phyloP scores from a whole-genome alignment of 345 rosid genomes.

The Microthlaspi erraticum region DNA sequence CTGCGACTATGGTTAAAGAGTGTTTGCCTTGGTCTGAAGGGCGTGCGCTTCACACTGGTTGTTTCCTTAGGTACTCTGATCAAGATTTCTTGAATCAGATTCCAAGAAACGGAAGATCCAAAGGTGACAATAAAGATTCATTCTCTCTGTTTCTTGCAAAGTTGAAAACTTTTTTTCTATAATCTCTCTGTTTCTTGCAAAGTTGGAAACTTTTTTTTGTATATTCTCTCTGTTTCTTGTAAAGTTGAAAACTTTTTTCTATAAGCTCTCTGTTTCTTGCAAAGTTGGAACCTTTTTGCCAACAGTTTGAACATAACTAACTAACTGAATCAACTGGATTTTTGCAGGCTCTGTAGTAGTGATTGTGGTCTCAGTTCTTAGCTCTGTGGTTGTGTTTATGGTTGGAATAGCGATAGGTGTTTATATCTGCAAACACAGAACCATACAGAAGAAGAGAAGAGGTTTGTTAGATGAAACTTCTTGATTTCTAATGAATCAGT shows the following conservation, averaged over 20 bases:
- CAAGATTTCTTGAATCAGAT: slow-evolving; percentile 68
- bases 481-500: neutral
- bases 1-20: slow-evolving; percentile 50
- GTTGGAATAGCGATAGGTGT: slow-evolving; percentile 59
- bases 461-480: slow-evolving; percentile 44
- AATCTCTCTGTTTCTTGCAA: too few species aligned
- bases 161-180: too few species aligned
- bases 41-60: slow-evolving; percentile 81
- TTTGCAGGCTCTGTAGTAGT: slow-evolving; percentile 62
- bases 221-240: too few species aligned
- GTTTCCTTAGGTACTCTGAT: slow-evolving; percentile 88
- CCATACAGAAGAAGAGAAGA: slow-evolving; percentile 71
- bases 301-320: too few species aligned
- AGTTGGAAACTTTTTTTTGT: too few species aligned
- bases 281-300: too few species aligned
- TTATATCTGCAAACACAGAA: slow-evolving; percentile 67
- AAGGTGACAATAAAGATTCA: slow-evolving; percentile 49
- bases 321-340: too few species aligned
- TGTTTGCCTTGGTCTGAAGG: slow-evolving; percentile 95
- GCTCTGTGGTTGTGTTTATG: slow-evolving; percentile 66
- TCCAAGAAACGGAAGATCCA: slow-evolving; percentile 54
- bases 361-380: slow-evolving; percentile 71
- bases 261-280: too few species aligned
- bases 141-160: too few species aligned
- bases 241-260: too few species aligned